Conservation (phyloP, 2,329 filamentous ascomycete genomes). For the Calonectria henricotiae region DNA sequence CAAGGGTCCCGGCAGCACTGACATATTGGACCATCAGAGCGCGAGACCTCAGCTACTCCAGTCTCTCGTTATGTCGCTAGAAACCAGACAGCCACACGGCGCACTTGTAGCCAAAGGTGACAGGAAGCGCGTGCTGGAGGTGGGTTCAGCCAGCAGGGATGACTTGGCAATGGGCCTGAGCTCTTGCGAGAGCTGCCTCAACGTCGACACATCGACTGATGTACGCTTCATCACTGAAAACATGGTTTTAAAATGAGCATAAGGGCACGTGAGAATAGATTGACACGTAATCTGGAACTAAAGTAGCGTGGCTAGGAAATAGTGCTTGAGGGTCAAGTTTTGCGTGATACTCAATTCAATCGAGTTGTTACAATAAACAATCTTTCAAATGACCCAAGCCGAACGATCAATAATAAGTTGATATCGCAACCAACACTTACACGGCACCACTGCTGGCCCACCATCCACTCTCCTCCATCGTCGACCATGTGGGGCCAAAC, state of each 20-base stretch:
- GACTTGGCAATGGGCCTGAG: not conserved
- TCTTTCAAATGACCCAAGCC: too few relatives aligned
- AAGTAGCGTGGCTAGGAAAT: not conserved
- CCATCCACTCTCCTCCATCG: not conserved
- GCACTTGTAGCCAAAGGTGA: constrained; percentile 12
- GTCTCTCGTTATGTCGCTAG: constrained; percentile 3
- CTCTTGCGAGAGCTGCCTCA: constrained; percentile 1
- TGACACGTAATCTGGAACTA: not conserved
- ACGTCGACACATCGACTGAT: not conserved
- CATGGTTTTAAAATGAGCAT: not conserved
- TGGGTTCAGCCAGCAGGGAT: constrained; percentile 9
- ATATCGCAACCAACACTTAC: not conserved
- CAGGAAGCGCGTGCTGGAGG: not conserved
- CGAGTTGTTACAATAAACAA: not conserved
- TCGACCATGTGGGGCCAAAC: not conserved
- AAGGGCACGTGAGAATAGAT: not conserved
- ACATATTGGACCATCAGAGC: constrained; percentile 9
- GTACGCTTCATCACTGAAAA: constrained; percentile 1
- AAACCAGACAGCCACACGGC: constrained; percentile 1
- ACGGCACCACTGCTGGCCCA: not conserved
- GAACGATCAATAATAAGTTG: not conserved
- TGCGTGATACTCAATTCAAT: not conserved
- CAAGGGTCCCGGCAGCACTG: constrained; percentile 1
- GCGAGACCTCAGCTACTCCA: not conserved
- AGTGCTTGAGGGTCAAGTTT: not conserved